These are phyloP conservation scores for Cladosporium velox DNA, from an alignment of 2,329 filamentous ascomycete genomes.

Conservation along the genomic window DNA sequence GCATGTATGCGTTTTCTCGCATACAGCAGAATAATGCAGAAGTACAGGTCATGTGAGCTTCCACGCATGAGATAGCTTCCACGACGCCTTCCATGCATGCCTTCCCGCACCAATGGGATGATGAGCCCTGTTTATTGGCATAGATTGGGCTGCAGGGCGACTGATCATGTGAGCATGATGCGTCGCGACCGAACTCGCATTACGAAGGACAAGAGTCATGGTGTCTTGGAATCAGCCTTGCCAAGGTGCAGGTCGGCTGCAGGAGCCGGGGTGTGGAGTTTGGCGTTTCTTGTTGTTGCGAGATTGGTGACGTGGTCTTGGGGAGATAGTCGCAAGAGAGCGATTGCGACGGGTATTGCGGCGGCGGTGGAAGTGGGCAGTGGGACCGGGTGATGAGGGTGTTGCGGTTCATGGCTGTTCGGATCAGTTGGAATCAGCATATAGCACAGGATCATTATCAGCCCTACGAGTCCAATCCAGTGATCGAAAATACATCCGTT, in stretches of 20 bases:
- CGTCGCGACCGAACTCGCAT: neutral
- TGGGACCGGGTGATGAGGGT: neutral
- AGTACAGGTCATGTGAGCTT: slow-evolving; percentile 4
- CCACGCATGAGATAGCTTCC: slow-evolving; percentile 11
- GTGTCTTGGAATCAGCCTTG: slow-evolving; percentile 15
- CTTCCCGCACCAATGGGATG: neutral
- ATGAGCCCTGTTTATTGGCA: neutral
- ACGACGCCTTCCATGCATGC: slow-evolving; percentile 13
- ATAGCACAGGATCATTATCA: neutral
- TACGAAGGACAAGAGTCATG: slow-evolving; percentile 6
- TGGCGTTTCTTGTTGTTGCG: slow-evolving; percentile 4
- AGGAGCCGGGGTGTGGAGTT: slow-evolving; percentile 20
- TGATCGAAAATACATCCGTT: neutral
- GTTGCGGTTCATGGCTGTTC: neutral
- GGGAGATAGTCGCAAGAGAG: neutral
- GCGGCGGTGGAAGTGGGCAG: neutral
- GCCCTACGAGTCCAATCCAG: neutral
- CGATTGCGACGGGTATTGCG: slow-evolving; percentile 17
- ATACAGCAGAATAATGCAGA: neutral
- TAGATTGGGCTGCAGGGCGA: slow-evolving; percentile 1
- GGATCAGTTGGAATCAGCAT: neutral
- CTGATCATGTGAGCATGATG: slow-evolving; percentile 4
- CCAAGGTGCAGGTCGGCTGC: slow-evolving; percentile 1
- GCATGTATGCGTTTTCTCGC: neutral
- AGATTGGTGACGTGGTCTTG: slow-evolving; percentile 13